A percentile compares a stretch with the other conserved stretches of the same genome.
These are phyloP conservation scores for Verticillium tricorpus DNA, from an alignment of 2,329 filamentous ascomycete species.

Conservation along the genomic window DNA sequence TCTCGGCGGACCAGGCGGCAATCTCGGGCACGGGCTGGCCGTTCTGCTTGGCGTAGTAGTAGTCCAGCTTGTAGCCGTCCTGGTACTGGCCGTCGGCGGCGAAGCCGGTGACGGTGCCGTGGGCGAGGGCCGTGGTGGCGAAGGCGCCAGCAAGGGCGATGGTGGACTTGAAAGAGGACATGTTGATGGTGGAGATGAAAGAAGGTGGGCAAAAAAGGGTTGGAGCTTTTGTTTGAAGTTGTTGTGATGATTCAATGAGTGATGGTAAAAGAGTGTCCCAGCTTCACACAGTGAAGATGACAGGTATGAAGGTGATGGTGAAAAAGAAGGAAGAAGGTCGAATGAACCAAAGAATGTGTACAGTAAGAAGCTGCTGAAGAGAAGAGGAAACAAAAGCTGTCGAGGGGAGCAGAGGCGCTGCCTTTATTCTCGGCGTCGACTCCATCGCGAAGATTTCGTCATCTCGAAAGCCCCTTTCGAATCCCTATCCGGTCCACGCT, in stretches of 20 bases:
- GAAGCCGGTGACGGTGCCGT: slow-evolving; percentile 11
- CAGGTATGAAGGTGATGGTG: slow-evolving; percentile 1
- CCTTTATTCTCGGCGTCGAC: not conserved
- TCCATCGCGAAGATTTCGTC: not conserved
- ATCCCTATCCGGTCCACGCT: not conserved
- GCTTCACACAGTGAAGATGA: slow-evolving; percentile 5
- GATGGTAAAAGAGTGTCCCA: slow-evolving; percentile 2
- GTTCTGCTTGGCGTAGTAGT: slow-evolving; percentile 16
- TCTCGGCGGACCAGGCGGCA: slow-evolving; percentile 34
- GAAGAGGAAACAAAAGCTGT: not conserved
- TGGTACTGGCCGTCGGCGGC: slow-evolving; percentile 7
- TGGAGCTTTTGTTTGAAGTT: not conserved
- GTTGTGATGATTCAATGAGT: not conserved
- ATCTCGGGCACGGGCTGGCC: slow-evolving; percentile 12
- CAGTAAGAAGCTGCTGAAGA: slow-evolving; percentile 2
- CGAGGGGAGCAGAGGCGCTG: not conserved
- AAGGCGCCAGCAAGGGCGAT: slow-evolving; percentile 13
- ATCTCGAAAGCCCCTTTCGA: not conserved
- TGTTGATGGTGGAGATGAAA: not conserved
- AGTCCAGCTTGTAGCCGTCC: slow-evolving; percentile 15
- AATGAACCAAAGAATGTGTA: slow-evolving; percentile 3
- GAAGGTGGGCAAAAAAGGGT: not conserved
- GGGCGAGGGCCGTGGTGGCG: slow-evolving; percentile 11
- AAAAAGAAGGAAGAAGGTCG: slow-evolving; percentile 2
- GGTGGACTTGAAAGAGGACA: slow-evolving; percentile 4